Conservation (phyloP, 805 yeast genomes). For the Candida vartiovaarae region DNA sequence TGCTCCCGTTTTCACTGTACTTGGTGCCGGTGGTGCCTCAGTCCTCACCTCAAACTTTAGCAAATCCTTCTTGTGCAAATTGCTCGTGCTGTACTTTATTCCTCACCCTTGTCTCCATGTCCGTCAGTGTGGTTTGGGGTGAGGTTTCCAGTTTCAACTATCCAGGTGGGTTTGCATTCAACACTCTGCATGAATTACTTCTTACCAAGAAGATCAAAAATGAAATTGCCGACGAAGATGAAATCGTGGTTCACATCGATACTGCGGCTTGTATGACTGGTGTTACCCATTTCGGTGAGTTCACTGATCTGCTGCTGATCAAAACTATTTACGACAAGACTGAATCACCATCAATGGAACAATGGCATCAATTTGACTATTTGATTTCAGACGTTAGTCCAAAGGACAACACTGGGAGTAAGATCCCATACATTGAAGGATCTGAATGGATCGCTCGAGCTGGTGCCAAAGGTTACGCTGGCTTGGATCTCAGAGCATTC, state of each 20-base stretch:
- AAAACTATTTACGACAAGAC: constrained; percentile 63
- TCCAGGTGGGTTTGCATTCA: constrained; percentile 81
- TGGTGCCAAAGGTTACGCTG: constrained; percentile 32
- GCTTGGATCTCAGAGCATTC: constrained; percentile 27
- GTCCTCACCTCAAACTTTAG: constrained; percentile 19
- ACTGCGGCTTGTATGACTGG: constrained; percentile 86
- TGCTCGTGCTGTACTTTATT: constrained; percentile 16
- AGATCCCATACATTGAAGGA: constrained; percentile 21
- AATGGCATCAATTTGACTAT: constrained; percentile 47
- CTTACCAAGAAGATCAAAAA: constrained; percentile 9
- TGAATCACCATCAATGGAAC: constrained; percentile 36
- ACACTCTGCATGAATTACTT: constrained; percentile 40
- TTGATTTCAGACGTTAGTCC: constrained; percentile 31
- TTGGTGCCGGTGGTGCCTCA: constrained; percentile 58
- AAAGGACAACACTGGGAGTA: constrained; percentile 1
- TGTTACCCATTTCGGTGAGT: constrained; percentile 64
- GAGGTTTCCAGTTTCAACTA: constrained; percentile 68
- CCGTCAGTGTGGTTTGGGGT: constrained; percentile 44
- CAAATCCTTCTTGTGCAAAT: constrained; percentile 12
- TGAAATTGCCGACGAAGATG: constrained; percentile 10
- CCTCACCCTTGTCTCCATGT: constrained; percentile 28
- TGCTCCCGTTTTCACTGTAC: constrained; percentile 58
- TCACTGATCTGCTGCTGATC: constrained; percentile 26
- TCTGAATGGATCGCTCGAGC: constrained; percentile 39
- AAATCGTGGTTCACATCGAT: constrained; percentile 59